phyloP scores from a whole-genome alignment of 1,284 basidiomycete genomes.

The Termitomyces sp. region DNA sequence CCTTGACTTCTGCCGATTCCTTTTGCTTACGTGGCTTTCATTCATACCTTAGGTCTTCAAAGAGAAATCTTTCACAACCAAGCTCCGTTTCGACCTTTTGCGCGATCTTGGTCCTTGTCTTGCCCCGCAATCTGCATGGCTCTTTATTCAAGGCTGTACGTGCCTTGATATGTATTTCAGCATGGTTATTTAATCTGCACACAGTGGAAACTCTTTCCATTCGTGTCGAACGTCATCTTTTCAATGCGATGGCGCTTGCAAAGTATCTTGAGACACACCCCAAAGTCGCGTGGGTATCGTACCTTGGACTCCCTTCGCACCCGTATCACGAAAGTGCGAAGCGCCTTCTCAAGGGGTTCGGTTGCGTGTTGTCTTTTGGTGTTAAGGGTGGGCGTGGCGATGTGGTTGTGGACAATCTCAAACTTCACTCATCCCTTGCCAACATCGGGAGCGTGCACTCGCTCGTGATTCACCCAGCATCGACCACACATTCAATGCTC shows the following conservation, averaged over 20 bases:
- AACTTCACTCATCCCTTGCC: not conserved
- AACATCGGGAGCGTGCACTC: conserved; percentile 3
- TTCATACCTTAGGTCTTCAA: conserved; percentile 8
- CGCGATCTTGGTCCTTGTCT: conserved; percentile 16
- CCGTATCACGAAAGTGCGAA: conserved; percentile 43
- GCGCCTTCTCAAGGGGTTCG: too few relatives aligned
- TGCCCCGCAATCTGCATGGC: conserved; percentile 14
- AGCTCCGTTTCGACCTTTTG: conserved; percentile 12
- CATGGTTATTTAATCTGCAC: not conserved
- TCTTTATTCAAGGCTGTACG: conserved; percentile 15
- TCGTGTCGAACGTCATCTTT: conserved; percentile 59
- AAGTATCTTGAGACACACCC: conserved; percentile 28
- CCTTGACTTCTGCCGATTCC: too few relatives aligned
- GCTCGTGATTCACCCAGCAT: conserved; percentile 62
- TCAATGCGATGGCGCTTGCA: conserved; percentile 55
- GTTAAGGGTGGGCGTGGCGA: conserved; percentile 4
- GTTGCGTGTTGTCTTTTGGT: not conserved
- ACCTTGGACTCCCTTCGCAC: conserved; percentile 30
- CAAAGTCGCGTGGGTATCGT: not conserved
- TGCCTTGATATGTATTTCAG: not conserved
- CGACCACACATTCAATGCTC: conserved; percentile 76
- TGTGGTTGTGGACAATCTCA: not conserved
- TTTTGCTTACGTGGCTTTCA: not conserved
- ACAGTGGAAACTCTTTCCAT: conserved; percentile 52
- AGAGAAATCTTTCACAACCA: conserved; percentile 14